These are phyloP conservation scores for Vigna unguiculata DNA, from an alignment of 306 rosid genomes.

Conservation along the genomic window DNA sequence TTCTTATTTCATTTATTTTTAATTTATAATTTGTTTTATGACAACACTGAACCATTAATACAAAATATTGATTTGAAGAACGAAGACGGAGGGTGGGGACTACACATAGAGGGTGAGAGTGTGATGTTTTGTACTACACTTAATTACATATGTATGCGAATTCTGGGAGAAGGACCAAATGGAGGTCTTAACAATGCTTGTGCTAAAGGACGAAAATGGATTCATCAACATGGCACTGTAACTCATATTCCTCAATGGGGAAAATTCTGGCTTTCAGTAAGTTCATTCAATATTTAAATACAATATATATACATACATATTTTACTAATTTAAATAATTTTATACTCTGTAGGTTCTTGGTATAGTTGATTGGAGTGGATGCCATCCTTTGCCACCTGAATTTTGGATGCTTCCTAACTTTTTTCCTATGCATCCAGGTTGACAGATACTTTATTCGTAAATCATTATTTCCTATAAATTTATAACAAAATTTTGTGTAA, in stretches of 20 bases:
- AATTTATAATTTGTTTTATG: neutral
- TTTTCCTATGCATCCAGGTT: conserved; percentile 70
- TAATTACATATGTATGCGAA: conserved; percentile 5
- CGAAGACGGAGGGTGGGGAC: conserved; percentile 55
- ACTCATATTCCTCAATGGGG: conserved; percentile 74
- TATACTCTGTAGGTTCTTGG: conserved; percentile 56
- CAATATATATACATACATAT: too few relatives aligned
- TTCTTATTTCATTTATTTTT: too few relatives aligned
- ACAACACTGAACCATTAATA: neutral
- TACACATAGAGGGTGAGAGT: neutral
- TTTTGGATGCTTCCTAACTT: conserved; percentile 72
- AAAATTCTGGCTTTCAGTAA: conserved; percentile 75
- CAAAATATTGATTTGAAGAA: conserved; percentile 35
- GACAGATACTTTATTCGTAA: too few relatives aligned
- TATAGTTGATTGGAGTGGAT: conserved; percentile 62
- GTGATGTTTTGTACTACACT: neutral
- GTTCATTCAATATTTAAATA: too few relatives aligned
- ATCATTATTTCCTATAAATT: too few relatives aligned
- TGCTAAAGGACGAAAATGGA: conserved; percentile 66
- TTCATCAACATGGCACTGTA: conserved; percentile 64
- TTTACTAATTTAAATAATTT: neutral
- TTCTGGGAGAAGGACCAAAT: conserved; percentile 14
- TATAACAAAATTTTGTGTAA: too few relatives aligned
- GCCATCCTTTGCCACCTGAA: conserved; percentile 75
- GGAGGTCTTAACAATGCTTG: conserved; percentile 53